Conservation (phyloP, 2,329 filamentous ascomycete genomes). For the Trichothecium sympodiale region DNA sequence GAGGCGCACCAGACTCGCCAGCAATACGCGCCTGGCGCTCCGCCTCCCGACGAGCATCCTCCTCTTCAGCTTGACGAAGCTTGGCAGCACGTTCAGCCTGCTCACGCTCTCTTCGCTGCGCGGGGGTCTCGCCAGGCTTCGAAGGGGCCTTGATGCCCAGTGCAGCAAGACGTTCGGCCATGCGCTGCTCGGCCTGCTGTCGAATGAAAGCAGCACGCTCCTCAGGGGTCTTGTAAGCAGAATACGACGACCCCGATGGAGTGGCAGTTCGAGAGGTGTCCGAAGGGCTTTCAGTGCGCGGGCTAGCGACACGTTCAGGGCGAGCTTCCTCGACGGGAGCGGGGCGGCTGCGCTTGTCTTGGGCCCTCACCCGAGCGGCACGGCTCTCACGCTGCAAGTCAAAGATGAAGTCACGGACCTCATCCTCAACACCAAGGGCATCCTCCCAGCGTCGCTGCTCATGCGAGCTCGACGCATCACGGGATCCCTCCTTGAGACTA, state of each 20-base stretch:
- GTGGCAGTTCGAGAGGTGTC: slow-evolving; percentile 41
- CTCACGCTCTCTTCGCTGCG: slow-evolving; percentile 82
- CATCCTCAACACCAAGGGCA: slow-evolving; percentile 88
- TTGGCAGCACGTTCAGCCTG: slow-evolving; percentile 79
- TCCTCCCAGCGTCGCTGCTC: slow-evolving; percentile 94
- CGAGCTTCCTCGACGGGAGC: slow-evolving; percentile 31
- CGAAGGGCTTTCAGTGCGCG: slow-evolving; percentile 41
- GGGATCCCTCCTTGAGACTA: slow-evolving; percentile 69
- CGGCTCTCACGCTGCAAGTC: slow-evolving; percentile 83
- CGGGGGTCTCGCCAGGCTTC: slow-evolving; percentile 69
- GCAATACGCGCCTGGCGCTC: slow-evolving; percentile 76
- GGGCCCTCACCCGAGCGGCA: slow-evolving; percentile 54
- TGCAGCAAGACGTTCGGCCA: slow-evolving; percentile 90
- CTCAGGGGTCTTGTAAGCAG: slow-evolving; percentile 80
- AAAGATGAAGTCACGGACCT: slow-evolving; percentile 95
- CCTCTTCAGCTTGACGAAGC: slow-evolving; percentile 80
- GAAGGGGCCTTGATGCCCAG: slow-evolving; percentile 77
- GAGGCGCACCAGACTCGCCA: slow-evolving; percentile 59
- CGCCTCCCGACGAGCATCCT: slow-evolving; percentile 78
- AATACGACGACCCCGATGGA: slow-evolving; percentile 54
- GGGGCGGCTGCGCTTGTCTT: slow-evolving; percentile 40
- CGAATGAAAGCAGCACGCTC: slow-evolving; percentile 94
- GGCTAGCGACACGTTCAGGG: slow-evolving; percentile 24
- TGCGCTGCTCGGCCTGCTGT: slow-evolving; percentile 91
- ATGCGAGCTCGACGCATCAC: slow-evolving; percentile 71